Conservation (phyloP, 345 rosid species). For the Bretschneidera sinensis region DNA sequence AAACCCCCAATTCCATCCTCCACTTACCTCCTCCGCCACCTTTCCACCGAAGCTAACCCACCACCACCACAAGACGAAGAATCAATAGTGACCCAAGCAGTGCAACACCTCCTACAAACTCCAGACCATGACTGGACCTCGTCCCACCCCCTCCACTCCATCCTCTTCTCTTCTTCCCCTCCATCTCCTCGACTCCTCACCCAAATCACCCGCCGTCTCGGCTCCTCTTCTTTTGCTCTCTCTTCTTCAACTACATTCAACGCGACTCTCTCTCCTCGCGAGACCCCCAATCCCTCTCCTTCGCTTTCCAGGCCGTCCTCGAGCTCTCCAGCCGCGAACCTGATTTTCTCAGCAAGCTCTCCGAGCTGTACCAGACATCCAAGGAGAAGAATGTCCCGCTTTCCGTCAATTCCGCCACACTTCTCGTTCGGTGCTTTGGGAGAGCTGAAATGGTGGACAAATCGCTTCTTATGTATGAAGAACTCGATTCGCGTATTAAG, state of each 20-base stretch:
- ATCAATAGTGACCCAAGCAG: conserved; percentile 28
- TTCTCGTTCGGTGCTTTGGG: conserved; percentile 49
- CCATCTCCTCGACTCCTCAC: conserved; percentile 32
- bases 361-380: conserved; percentile 38
- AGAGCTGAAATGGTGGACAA: conserved; percentile 42
- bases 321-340: conserved; percentile 49
- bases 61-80: conserved; percentile 20
- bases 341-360: conserved; percentile 27
- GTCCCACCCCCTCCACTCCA: conserved; percentile 32
- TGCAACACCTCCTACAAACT: conserved; percentile 35
- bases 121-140: conserved; percentile 58
- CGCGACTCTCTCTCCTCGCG: conserved; percentile 26
- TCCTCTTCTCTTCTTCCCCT: conserved; percentile 40
- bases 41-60: conserved; percentile 24
- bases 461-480: conserved; percentile 36
- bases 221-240: conserved; percentile 48
- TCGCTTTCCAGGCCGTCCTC: conserved; percentile 47
- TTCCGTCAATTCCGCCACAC: conserved; percentile 33
- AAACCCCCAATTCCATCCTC: conserved; percentile 1
- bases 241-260: conserved; percentile 48
- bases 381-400: conserved; percentile 48
- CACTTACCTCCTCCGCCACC: conserved; percentile 17
- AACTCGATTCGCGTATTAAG: conserved; percentile 29
- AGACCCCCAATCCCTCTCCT: conserved; percentile 33
- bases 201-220: conserved; percentile 48